Evolutionary conservation across 2,329 filamentous ascomycete genomes (phyloP), one percentile per base, ranked within the genome.

Genomic region (Colletotrichum australisinense): DNA sequence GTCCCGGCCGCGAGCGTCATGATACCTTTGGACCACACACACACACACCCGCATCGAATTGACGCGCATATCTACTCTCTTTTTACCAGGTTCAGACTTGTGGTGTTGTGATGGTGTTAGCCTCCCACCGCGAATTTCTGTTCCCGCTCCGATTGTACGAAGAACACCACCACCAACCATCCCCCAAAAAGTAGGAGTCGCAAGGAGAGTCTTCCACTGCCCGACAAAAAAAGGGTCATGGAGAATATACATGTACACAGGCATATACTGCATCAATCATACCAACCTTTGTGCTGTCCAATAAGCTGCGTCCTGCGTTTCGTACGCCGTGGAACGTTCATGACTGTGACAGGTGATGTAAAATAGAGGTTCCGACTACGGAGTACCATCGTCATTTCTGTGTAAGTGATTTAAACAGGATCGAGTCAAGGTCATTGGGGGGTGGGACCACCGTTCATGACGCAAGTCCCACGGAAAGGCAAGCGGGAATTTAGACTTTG

Each of bases 11-110:
- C 62, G 62, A 72, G 72, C 62, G 63, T 74, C 68, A 74, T 72
- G 72, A 74, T 74, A 74, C 72, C 72, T 73, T 67, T 67, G 72
- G 68, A 71, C 72, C 68, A 63, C 38, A 35, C 32, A 35, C 30
- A 32, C 30, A 32, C 3, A 35, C 32, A 66, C 52, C 52, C 35
- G 62, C 68, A 60, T 73, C 70, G 67, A 74, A 74, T 74, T 67
- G 52, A 72, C 68, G 42, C 42, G 68, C 68, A 63, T 55, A 63
- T 67, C 42, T 72, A 59, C 72, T 74, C 58, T 72, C 64, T 66
- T 67, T 63, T 74, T 57, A 52, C 5, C 38, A 42, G 38, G 4
- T 49, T 59, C 57, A 58, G 55, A 65, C 32, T 70, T 60, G 70
- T 57, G 67, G 59, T 26, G 46, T 32, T 32, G n/a, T 24, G 60